Evolutionary conservation across 1,284 basidiomycete genomes (phyloP).

Genomic region (Xerocomus nothofagi): DNA sequence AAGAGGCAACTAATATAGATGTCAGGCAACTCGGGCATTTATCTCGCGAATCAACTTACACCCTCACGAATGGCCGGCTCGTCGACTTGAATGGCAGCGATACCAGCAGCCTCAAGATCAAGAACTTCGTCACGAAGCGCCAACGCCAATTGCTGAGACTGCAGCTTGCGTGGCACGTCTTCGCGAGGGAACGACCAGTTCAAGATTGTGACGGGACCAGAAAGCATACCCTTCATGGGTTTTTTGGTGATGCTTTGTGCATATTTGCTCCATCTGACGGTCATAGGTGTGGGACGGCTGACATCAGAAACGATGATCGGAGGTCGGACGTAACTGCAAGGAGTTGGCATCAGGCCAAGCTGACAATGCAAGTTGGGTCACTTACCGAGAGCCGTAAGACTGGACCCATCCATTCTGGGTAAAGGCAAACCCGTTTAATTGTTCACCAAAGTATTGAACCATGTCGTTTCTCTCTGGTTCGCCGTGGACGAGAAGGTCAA

Average conservation of each 20-base stretch:
- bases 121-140: slow-evolving; percentile 98
- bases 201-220: slow-evolving; percentile 95
- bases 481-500: slow-evolving; percentile 98
- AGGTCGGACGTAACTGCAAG: slow-evolving; percentile 91
- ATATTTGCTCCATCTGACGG: slow-evolving; percentile 96
- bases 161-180: slow-evolving; percentile 94
- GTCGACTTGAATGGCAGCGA: slow-evolving; percentile 98
- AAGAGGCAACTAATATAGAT: slow-evolving; percentile 69
- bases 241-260: slow-evolving; percentile 93
- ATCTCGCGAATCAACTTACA: slow-evolving; percentile 45
- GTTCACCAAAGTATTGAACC: slow-evolving; percentile 99
- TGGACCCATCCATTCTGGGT: slow-evolving; percentile 99
- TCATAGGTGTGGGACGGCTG: slow-evolving; percentile 91
- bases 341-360: slow-evolving; percentile 29
- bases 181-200: slow-evolving; percentile 99
- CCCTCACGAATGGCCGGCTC: slow-evolving; percentile 99
- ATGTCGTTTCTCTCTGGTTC: slow-evolving; percentile 99
- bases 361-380: slow-evolving; percentile 9
- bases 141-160: slow-evolving; percentile 98
- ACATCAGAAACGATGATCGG: slow-evolving; percentile 99
- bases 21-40: slow-evolving; percentile 14
- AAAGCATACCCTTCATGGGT: slow-evolving; percentile 99
- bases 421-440: slow-evolving; percentile 94
- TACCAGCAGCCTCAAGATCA: slow-evolving; percentile 97
- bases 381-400: slow-evolving; percentile 89